These are phyloP conservation scores for Mycosphaerella sp. DNA, from an alignment of 2,329 filamentous ascomycete species.

Conservation along the genomic window DNA sequence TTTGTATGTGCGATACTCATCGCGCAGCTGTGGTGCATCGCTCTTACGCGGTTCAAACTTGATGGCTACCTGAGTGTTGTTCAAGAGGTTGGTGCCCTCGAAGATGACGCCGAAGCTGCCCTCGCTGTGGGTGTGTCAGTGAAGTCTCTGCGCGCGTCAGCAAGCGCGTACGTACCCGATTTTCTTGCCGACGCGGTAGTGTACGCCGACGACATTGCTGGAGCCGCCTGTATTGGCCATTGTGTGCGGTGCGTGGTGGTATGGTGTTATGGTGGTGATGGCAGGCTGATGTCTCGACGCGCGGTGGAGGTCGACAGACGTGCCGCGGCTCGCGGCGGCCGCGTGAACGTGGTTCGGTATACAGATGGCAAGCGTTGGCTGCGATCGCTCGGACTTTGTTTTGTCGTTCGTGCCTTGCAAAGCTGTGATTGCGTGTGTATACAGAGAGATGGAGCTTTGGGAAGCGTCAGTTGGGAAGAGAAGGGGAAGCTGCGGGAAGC, in stretches of 20 bases:
- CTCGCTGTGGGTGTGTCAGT: constrained; percentile 47
- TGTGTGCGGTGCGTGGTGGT: not conserved
- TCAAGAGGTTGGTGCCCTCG: constrained; percentile 95
- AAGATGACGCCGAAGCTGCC: constrained; percentile 98
- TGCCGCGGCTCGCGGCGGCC: no score
- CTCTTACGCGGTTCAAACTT: constrained; percentile 99
- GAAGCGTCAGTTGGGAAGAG: no score
- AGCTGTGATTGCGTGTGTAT: no score
- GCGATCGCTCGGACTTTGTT: no score
- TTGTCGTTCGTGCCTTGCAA: no score
- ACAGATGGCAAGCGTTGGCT: no score
- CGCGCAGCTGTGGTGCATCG: constrained; percentile 92
- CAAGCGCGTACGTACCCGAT: constrained; percentile 55
- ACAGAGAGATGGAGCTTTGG: no score
- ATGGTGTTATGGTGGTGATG: no score
- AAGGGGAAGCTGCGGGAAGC: no score
- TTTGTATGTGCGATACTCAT: constrained; percentile 99
- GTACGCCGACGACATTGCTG: constrained; percentile 96
- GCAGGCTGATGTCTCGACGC: not conserved
- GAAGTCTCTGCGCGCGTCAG: constrained; percentile 3
- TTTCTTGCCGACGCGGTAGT: constrained; percentile 98
- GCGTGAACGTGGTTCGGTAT: no score
- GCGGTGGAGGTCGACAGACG: not conserved
- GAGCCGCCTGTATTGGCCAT: constrained; percentile 12
- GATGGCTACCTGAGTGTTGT: constrained; percentile 98